Conservation (phyloP, 2,329 filamentous ascomycete species). For the Hymenoscyphus fraxineus region DNA sequence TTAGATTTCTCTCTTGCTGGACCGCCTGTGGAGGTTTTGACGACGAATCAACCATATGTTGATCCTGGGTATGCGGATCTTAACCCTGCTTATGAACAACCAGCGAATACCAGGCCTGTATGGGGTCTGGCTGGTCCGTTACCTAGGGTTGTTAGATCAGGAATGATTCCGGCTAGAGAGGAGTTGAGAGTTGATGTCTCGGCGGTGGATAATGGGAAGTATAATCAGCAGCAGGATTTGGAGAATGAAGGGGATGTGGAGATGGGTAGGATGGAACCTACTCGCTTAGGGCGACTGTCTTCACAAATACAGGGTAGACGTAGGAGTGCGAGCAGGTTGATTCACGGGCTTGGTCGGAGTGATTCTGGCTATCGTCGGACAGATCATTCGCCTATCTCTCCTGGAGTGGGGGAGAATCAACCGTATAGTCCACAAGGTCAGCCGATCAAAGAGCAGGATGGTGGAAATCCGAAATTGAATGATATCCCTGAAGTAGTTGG, state of each 20-base stretch:
- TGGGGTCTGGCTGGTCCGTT: slow-evolving; percentile 52
- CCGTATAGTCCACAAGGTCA: slow-evolving; percentile 2
- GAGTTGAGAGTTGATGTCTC: slow-evolving; percentile 37
- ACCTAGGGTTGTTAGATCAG: slow-evolving; percentile 49
- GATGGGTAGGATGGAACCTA: slow-evolving; percentile 39
- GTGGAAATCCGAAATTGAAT: not conserved
- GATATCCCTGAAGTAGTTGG: not conserved
- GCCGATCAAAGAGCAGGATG: slow-evolving; percentile 7
- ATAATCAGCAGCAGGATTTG: slow-evolving; percentile 33
- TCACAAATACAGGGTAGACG: slow-evolving; percentile 25
- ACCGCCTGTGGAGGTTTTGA: slow-evolving; percentile 22
- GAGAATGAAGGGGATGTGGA: slow-evolving; percentile 35
- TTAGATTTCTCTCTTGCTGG: slow-evolving; percentile 25
- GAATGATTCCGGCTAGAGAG: slow-evolving; percentile 47
- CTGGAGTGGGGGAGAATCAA: slow-evolving; percentile 1
- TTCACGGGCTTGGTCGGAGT: slow-evolving; percentile 8
- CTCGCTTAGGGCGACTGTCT: slow-evolving; percentile 24
- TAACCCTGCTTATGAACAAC: slow-evolving; percentile 52
- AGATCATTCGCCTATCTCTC: not conserved
- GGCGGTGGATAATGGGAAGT: slow-evolving; percentile 33
- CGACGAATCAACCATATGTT: slow-evolving; percentile 43
- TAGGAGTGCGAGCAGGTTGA: slow-evolving; percentile 22
- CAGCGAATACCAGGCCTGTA: slow-evolving; percentile 46
- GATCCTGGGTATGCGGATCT: slow-evolving; percentile 50
- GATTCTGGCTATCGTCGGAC: slow-evolving; percentile 5